Base-by-base conservation (phyloP, 345 rosid genomes). In the Leavenworthia alabamica region DNA sequence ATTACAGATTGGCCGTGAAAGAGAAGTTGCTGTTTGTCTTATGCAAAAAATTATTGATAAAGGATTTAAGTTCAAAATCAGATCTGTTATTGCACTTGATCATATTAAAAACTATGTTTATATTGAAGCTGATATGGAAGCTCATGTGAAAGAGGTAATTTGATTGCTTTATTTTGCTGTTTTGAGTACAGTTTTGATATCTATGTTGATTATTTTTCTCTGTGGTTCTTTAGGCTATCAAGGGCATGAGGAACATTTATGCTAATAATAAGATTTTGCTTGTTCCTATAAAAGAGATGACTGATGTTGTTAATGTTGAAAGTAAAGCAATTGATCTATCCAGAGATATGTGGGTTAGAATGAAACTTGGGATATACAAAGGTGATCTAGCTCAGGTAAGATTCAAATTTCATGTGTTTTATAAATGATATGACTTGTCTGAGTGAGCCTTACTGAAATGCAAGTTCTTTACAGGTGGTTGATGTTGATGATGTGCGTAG, bases 221-320 rank as follows among this genome's bases (percentile, higher is more conserved):
- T n/a, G 20, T 71, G 61, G 44, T 22, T 32, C 56, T 77, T 59
- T 78, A 90, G 97, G 96, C 89, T 45, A 80, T 85, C 81, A 88
- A 84, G 74, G 96, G 97, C 37, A 66, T 90, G 70, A 71, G 96
- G 19, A 81, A 75, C 63, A 81, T 90, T 9, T 81, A 61, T 67
- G 68, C 73, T 24, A 45, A 43, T 13, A 83, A 84, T 64, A 83
- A 85, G 70, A 78, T 86, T 67, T 81, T 68, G 79, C 91, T 88
- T 56, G 97, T 88, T 35, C 96, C 94, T 1, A 86, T 90, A 44
- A 84, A 64, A 73, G 97, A 90, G 75, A 90, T 88, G 97, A 82
- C 97, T 1, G 94, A 80, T 75, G 97, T 90, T 32, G 88, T 90
- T 44, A 79, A 91, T 37, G 97, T 82, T 19, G 88, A 84, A 79